Percentiles rank a stretch among this genome's conserved stretches.
These are phyloP conservation scores for Globisporangium nodosum DNA, from an alignment of 352 stramenopile genomes.

Conservation along the genomic window DNA sequence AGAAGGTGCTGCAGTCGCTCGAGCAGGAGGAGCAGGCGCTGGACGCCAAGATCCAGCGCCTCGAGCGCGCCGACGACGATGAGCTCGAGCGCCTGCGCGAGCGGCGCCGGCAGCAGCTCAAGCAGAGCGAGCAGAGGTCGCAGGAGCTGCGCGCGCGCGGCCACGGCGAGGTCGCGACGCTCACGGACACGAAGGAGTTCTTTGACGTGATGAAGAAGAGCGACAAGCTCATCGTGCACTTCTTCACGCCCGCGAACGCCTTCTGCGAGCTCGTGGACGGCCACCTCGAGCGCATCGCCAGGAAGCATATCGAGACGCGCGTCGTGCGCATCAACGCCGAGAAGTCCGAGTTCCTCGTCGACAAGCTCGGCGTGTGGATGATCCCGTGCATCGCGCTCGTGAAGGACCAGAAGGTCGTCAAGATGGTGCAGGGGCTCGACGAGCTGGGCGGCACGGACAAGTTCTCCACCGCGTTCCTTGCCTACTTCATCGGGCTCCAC, in stretches of 20 bases:
- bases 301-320: slow-evolving; percentile 91
- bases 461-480: slow-evolving; percentile 91
- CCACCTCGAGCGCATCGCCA: slow-evolving; percentile 88
- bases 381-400: slow-evolving; percentile 96
- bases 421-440: slow-evolving; percentile 95
- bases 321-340: slow-evolving; percentile 97
- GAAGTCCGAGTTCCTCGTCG: slow-evolving; percentile 94
- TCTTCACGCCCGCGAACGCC: slow-evolving; percentile 91
- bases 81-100: slow-evolving; percentile 86
- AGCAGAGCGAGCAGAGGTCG: slow-evolving; percentile 55
- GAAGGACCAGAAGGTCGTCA: slow-evolving; percentile 93
- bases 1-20: slow-evolving; percentile 85
- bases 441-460: slow-evolving; percentile 92
- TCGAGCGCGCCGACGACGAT: slow-evolving; percentile 85
- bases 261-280: slow-evolving; percentile 93
- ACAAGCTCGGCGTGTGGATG: slow-evolving; percentile 94
- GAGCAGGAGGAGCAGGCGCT: slow-evolving; percentile 81
- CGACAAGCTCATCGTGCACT: slow-evolving; percentile 92
- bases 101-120: slow-evolving; percentile 70
- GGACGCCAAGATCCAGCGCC: slow-evolving; percentile 77
- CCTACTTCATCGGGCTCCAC: slow-evolving; percentile 89
- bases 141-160: slow-evolving; percentile 76
- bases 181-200: slow-evolving; percentile 93
- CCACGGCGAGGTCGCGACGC: slow-evolving; percentile 85
- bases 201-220: slow-evolving; percentile 93